Evolutionary conservation across 352 stramenopile species (phyloP), one percentile per base, ranked within the genome.

Genomic region (Blastocystis sp.): DNA sequence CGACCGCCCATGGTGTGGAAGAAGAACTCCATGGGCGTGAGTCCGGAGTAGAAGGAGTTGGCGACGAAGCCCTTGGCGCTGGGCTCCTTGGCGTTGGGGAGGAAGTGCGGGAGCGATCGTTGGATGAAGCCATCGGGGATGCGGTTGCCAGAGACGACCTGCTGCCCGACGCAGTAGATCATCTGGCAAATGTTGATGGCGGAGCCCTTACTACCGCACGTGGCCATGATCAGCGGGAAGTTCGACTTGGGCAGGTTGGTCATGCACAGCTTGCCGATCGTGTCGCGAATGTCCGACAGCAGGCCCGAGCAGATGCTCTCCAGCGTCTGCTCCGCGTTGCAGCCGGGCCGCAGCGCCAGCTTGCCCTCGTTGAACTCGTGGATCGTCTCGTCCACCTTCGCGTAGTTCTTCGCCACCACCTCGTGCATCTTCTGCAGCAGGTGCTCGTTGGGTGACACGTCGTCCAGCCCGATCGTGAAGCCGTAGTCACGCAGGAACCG

Each of bases 101-200:
- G 92, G 90, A 99, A 99, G 90, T 98, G 96, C 17, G 96, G 97
- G 40, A 99, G 92, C 17, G 97, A 98, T 45, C 97, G 92, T 90
- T 98, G 97, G 17, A 99, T 95, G 90, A 99, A 99, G 7, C 97
- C 97, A 91, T 99, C 95, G 52, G 97, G 94, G 61, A 99, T 98
- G 89, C 97, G 96, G 91, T 97, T 98, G 87, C 97, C 97, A 69
- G 95, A 95, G 14, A 99, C 97, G 45, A 94, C 78, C 91, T 99
- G 97, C 92, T 99, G 97, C 3, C 97, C 97, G 40, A 99, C 95
- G 92, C 96, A 98, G 28, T 96, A 95, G 88, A 99, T 98, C 97
- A 99, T 99, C 91, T 99, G 97, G 28, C 95, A 99, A 89, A 99
- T 98, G 90, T 99, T 99, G 1, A 99, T 90, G 6, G 95, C 93